These are phyloP conservation scores for Bremia lactucae DNA, from an alignment of 352 stramenopile genomes.

Conservation along the genomic window DNA sequence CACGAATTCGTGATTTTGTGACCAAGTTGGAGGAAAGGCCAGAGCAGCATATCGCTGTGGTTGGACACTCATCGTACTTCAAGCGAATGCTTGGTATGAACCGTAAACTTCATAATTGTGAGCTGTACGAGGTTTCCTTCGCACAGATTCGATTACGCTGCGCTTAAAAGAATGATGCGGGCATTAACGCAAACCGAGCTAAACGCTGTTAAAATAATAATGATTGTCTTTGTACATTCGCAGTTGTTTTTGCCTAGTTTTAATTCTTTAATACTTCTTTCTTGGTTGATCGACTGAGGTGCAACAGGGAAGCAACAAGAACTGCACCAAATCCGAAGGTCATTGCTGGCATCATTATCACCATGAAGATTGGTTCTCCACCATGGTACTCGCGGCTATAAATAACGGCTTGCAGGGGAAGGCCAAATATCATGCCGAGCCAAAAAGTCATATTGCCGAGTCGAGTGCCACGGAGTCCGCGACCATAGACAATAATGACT, in stretches of 20 bases:
- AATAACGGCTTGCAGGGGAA: conserved; percentile 64
- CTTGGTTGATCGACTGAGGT: conserved; percentile 23
- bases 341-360: conserved; percentile 70
- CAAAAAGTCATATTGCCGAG: conserved; percentile 79
- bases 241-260: neutral
- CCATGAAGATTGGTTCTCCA: conserved; percentile 68
- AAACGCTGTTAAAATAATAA: conserved; percentile 1
- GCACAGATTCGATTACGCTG: conserved; percentile 15
- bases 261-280: conserved; percentile 10
- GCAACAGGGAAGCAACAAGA: conserved; percentile 38
- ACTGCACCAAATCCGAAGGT: conserved; percentile 43
- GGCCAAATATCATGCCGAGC: conserved; percentile 62
- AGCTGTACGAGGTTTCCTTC: conserved; percentile 36
- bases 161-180: neutral
- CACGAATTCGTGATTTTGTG: conserved; percentile 57
- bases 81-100: conserved; percentile 75
- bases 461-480: conserved; percentile 54
- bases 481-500: conserved; percentile 81
- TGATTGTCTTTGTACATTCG: conserved; percentile 3
- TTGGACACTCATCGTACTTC: conserved; percentile 79
- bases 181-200: too few relatives aligned
- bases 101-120: conserved; percentile 73
- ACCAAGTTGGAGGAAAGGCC: conserved; percentile 37
- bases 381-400: conserved; percentile 76
- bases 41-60: conserved; percentile 62